Conservation (phyloP, 2,329 filamentous ascomycete species). For the Lomentospora prolificans region DNA sequence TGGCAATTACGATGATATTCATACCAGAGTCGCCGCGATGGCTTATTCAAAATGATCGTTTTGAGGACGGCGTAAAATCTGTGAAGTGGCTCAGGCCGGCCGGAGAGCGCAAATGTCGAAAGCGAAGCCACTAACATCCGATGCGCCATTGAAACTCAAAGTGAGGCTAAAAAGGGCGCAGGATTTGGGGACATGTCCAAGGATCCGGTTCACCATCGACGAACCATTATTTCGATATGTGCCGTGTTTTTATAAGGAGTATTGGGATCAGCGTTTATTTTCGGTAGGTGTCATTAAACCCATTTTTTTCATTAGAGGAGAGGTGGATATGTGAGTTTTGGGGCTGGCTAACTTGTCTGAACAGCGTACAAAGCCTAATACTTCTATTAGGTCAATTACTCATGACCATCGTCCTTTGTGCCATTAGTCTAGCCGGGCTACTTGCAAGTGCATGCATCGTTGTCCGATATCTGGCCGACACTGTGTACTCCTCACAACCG, state of each 20-base stretch:
- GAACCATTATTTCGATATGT: neutral
- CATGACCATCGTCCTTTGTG: neutral
- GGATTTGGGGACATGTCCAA: neutral
- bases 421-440: neutral
- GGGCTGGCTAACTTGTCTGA: neutral
- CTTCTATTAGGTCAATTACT: neutral
- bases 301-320: too few species aligned
- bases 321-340: too few species aligned
- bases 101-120: neutral
- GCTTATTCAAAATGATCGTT: neutral
- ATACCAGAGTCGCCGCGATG: neutral
- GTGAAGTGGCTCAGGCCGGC: neutral
- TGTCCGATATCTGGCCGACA: neutral
- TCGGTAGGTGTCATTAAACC: too few species aligned
- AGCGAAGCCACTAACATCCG: neutral
- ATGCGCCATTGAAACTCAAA: neutral
- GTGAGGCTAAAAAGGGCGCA: neutral
- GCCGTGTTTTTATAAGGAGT: neutral
- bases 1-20: neutral
- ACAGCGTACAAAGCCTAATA: neutral
- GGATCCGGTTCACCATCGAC: neutral
- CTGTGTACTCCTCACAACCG: neutral
- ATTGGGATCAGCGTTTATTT: neutral
- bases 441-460: neutral
- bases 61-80: neutral